phyloP scores from a whole-genome alignment of 2,329 filamentous ascomycete species.

The Aspergillus intermedius region DNA sequence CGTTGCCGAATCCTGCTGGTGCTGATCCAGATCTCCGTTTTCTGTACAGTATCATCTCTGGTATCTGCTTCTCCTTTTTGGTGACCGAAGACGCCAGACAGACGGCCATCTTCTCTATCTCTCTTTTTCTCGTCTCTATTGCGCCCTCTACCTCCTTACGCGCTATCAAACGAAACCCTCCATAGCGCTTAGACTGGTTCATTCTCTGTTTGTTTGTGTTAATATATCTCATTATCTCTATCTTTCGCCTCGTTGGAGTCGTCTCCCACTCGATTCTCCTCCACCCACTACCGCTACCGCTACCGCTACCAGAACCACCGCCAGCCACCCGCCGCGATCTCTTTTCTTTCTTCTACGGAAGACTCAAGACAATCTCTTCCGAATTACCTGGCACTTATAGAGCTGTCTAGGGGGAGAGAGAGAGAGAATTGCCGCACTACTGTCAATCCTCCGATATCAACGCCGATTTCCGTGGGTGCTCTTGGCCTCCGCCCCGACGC shows the following conservation, averaged over 20 bases:
- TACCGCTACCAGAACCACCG: not conserved
- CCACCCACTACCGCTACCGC: not conserved
- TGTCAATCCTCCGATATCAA: conserved; percentile 10
- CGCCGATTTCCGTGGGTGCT: conserved; percentile 26
- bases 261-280: not conserved
- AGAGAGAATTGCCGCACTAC: no score
- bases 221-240: conserved; percentile 9
- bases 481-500: conserved; percentile 30
- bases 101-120: no score
- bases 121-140: conserved; percentile 1
- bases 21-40: no score
- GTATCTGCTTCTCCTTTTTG: not conserved
- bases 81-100: not conserved
- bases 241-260: conserved; percentile 17
- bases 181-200: not conserved
- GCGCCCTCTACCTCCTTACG: conserved; percentile 1
- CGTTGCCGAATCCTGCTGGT: no score
- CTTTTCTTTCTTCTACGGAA: conserved; percentile 11
- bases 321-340: not conserved
- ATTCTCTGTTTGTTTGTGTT: conserved; percentile 1
- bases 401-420: no score
- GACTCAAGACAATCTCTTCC: no score
- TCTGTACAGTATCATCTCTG: no score
- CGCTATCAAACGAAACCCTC: no score
- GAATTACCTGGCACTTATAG: no score